Base-by-base conservation (phyloP, 2,329 filamentous ascomycete species). In the Penicillium polonicum region DNA sequence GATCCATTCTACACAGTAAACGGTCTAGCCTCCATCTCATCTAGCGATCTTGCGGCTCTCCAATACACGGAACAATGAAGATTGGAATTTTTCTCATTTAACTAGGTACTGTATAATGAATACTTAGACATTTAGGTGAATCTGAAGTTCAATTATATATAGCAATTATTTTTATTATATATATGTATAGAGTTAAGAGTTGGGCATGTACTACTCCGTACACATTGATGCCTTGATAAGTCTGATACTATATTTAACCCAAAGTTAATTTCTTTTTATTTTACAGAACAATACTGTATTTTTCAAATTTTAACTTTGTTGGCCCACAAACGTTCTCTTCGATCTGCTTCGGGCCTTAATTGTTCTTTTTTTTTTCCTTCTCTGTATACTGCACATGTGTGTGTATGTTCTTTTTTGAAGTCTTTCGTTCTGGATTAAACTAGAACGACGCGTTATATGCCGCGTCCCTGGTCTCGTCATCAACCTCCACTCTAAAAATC, bases 401-500 rank as follows among this genome's bases (percentile, higher is more conserved):
- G 29, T 29, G 4, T 33, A 5, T 23, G 13, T 8, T 23, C 19
- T 17, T 17, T 17, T 31, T 41, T 17, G 5, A 33, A 19, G 39
- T 33, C 36, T 39, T 39, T 42, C 39, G 31, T 33, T 33, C 31
- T 33, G 12, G 31, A 33, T 33, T 33, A 13, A 13, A 33, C 31
- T 33, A 13, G 13, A 35, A 35, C 8, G 13, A 55, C 45, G 36
- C 45, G 29, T 43, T 48, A 5, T 53, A 35, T 25, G 43, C 52
- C 52, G 27, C 52, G 52, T 55, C 44, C 7, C 6, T 39, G 6
- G 6, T 38, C 45, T 55, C 52, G 52, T 50, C 52, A 49, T 35
- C 33, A 29, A 29, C 44, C 45, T 49, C 52, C 52, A 49, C 52
- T 21, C 36, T 15, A 48, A 46, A 36, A 53, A 31, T 7, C 42